A percentile compares a stretch with the other conserved stretches of the same genome.
These are phyloP conservation scores for Hypoxylon perforatum DNA, from an alignment of 495 filamentous ascomycete species.

Conservation along the genomic window DNA sequence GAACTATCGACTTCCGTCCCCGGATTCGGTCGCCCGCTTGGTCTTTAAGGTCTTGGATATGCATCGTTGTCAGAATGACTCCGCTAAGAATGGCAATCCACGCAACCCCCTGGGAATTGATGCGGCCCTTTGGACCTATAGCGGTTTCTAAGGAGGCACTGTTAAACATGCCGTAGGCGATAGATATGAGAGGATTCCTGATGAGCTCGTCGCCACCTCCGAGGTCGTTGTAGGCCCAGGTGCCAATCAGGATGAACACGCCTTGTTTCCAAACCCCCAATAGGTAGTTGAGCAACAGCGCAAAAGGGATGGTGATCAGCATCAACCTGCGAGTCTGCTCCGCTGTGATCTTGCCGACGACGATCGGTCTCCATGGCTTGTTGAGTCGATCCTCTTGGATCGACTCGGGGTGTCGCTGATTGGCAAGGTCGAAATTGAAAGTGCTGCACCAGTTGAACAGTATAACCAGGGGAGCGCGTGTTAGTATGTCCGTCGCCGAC, in stretches of 20 bases:
- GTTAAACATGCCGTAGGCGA: slow-evolving; percentile 52
- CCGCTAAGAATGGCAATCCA: slow-evolving; percentile 57
- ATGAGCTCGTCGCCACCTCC: slow-evolving; percentile 56
- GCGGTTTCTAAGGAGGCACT: slow-evolving; percentile 41
- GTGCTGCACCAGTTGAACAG: slow-evolving; percentile 50
- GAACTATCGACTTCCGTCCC: slow-evolving; percentile 51
- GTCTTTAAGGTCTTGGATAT: slow-evolving; percentile 62
- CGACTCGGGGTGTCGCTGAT: slow-evolving; percentile 60
- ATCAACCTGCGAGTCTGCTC: slow-evolving; percentile 52
- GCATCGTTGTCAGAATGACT: slow-evolving; percentile 60
- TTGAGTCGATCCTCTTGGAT: slow-evolving; percentile 65
- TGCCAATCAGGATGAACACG: slow-evolving; percentile 51
- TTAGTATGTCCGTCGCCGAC: background rate
- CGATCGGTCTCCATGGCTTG: slow-evolving; percentile 70
- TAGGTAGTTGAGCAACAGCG: slow-evolving; percentile 41
- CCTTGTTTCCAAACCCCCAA: slow-evolving; percentile 53
- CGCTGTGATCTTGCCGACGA: slow-evolving; percentile 50
- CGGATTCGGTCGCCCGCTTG: slow-evolving; percentile 56
- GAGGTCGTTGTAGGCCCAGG: slow-evolving; percentile 67
- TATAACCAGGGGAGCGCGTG: slow-evolving; percentile 30
- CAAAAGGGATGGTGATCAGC: slow-evolving; percentile 50
- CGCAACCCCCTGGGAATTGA: slow-evolving; percentile 26
- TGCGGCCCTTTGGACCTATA: slow-evolving; percentile 4
- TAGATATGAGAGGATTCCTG: slow-evolving; percentile 60
- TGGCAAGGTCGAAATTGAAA: slow-evolving; percentile 58